phyloP scores from a whole-genome alignment of 495 filamentous ascomycete genomes.

The Podospora appendiculata region DNA sequence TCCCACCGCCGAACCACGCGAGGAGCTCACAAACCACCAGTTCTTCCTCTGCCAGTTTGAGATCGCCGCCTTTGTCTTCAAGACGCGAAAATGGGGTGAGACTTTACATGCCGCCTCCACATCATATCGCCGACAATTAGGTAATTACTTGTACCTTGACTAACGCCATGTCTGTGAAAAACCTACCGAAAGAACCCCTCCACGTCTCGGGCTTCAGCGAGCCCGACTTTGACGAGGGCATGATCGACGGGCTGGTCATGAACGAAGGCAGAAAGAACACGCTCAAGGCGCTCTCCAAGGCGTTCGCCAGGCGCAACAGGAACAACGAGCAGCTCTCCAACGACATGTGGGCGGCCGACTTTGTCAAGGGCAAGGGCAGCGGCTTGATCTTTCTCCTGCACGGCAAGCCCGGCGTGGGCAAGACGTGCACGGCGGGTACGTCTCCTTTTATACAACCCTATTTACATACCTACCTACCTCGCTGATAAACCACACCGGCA shows the following conservation, averaged over 20 bases:
- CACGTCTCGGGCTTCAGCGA: slow-evolving; percentile 1
- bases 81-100: slow-evolving; percentile 10
- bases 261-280: slow-evolving; percentile 20
- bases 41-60: slow-evolving; percentile 5
- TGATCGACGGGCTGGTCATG: slow-evolving; percentile 25
- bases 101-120: background rate
- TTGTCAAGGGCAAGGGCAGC: slow-evolving; percentile 30
- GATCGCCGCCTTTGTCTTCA: slow-evolving; percentile 8
- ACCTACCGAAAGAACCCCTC: background rate
- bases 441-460: background rate
- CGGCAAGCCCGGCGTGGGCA: slow-evolving; percentile 39
- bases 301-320: slow-evolving; percentile 14
- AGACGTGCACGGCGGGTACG: slow-evolving; percentile 28
- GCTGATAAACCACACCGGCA: background rate
- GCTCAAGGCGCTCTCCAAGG: slow-evolving; percentile 22
- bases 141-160: background rate
- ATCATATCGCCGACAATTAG: too few relatives aligned
- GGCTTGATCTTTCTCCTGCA: slow-evolving; percentile 42
- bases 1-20: background rate
- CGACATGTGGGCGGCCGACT: slow-evolving; percentile 21
- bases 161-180: too few relatives aligned
- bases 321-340: slow-evolving; percentile 1
- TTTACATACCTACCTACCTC: background rate
- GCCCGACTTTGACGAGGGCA: slow-evolving; percentile 1
- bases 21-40: background rate